Conservation (phyloP, 2,329 filamentous ascomycete genomes). For the Bertia moriformis region DNA sequence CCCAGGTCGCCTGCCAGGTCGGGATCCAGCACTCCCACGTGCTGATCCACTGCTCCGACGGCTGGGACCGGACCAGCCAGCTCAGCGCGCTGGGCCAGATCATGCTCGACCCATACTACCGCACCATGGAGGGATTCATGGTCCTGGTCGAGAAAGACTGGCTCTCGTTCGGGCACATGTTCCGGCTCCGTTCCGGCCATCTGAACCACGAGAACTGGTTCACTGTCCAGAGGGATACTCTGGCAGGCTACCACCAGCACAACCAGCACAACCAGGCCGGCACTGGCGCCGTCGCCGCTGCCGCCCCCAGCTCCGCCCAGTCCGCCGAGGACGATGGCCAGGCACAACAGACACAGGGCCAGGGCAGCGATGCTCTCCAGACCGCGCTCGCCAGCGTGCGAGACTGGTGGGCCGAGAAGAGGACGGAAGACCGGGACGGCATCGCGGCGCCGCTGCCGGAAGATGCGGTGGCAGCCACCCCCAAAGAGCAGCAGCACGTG, state of each 20-base stretch:
- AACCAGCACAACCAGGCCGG: no score
- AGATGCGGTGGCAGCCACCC: background rate
- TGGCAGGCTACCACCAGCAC: constrained; percentile 37
- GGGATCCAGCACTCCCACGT: constrained; percentile 89
- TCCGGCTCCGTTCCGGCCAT: constrained; percentile 74
- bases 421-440: background rate
- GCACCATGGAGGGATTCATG: constrained; percentile 88
- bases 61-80: constrained; percentile 95
- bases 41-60: constrained; percentile 93
- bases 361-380: constrained; percentile 54
- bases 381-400: constrained; percentile 73
- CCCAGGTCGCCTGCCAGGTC: constrained; percentile 72
- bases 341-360: no score
- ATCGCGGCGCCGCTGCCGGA: no score
- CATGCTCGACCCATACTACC: constrained; percentile 88
- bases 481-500: background rate
- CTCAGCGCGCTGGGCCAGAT: constrained; percentile 82
- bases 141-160: constrained; percentile 93
- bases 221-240: constrained; percentile 65
- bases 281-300: no score
- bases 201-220: constrained; percentile 93
- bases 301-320: constrained; percentile 33
- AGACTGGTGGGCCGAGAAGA: constrained; percentile 29
- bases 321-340: constrained; percentile 46
- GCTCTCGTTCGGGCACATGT: constrained; percentile 96